Evolutionary conservation across 305 asterid genomes (phyloP).

Genomic region (Rubia tinctorum): DNA sequence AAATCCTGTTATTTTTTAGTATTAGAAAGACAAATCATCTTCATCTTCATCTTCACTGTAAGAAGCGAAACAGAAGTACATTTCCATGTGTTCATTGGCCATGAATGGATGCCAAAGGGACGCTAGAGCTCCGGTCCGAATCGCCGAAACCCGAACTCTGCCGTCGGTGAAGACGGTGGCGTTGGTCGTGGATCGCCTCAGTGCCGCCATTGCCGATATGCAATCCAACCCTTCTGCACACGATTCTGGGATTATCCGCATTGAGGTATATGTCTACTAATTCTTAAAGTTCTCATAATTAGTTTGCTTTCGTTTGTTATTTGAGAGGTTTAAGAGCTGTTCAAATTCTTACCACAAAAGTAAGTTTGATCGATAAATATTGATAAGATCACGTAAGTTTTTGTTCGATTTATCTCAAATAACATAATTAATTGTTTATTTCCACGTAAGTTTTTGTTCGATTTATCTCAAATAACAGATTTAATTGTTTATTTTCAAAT

Average conservation of each 20-base stretch:
- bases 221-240: constrained; percentile 33
- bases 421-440: too few relatives aligned
- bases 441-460: background rate
- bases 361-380: too few relatives aligned
- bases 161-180: constrained; percentile 45
- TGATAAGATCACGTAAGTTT: background rate
- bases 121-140: constrained; percentile 55
- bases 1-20: background rate
- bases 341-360: too few relatives aligned
- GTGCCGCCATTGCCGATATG: constrained; percentile 53
- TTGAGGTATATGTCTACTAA: constrained; percentile 50
- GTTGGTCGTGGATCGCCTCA: constrained; percentile 57
- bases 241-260: constrained; percentile 74
- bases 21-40: background rate
- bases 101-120: constrained; percentile 72
- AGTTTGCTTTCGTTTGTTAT: too few relatives aligned
- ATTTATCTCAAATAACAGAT: too few relatives aligned
- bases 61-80: constrained; percentile 30
- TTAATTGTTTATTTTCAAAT: too few relatives aligned
- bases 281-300: background rate
- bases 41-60: background rate
- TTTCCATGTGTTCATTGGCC: constrained; percentile 39
- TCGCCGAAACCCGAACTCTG: constrained; percentile 54
- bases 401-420: background rate
- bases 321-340: too few relatives aligned